These are phyloP conservation scores for Sarcodon sp. DNA, from an alignment of 768 basidiomycete species.

Conservation along the genomic window DNA sequence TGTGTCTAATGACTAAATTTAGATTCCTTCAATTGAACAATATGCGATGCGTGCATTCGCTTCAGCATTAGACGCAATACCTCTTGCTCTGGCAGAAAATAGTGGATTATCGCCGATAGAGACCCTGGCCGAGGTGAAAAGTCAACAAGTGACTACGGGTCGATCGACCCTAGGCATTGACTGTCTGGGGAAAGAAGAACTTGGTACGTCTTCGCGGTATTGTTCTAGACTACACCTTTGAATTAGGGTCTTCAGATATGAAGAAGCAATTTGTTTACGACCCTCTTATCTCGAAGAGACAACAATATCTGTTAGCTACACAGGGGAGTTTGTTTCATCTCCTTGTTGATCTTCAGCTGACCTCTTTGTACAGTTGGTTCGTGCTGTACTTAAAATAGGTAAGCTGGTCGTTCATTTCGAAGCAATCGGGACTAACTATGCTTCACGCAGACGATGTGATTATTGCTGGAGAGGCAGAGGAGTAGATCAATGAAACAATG, in stretches of 20 bases:
- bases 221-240: not conserved
- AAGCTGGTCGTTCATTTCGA: slow-evolving; percentile 13
- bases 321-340: slow-evolving; percentile 39
- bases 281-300: slow-evolving; percentile 92
- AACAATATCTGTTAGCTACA: slow-evolving; percentile 95
- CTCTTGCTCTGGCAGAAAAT: slow-evolving; percentile 95
- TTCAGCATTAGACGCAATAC: slow-evolving; percentile 88
- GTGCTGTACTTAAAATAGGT: slow-evolving; percentile 85
- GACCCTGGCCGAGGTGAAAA: slow-evolving; percentile 92
- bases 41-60: slow-evolving; percentile 99
- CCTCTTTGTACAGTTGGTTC: slow-evolving; percentile 42
- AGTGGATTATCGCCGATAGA: slow-evolving; percentile 94
- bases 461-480: slow-evolving; percentile 55
- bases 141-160: slow-evolving; percentile 77
- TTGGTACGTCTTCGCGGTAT: slow-evolving; percentile 38
- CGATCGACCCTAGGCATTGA: slow-evolving; percentile 88
- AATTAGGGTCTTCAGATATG: slow-evolving; percentile 59
- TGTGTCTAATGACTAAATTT: slow-evolving; percentile 2
- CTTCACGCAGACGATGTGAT: slow-evolving; percentile 60
- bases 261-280: slow-evolving; percentile 95
- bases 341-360: slow-evolving; percentile 1
- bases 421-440: slow-evolving; percentile 1
- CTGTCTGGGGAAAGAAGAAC: slow-evolving; percentile 75
- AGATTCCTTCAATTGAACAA: slow-evolving; percentile 97
- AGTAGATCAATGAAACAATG: slow-evolving; percentile 24